Evolutionary conservation across 306 rosid genomes (phyloP).

Genomic region (Heteromeles arbutifolia): DNA sequence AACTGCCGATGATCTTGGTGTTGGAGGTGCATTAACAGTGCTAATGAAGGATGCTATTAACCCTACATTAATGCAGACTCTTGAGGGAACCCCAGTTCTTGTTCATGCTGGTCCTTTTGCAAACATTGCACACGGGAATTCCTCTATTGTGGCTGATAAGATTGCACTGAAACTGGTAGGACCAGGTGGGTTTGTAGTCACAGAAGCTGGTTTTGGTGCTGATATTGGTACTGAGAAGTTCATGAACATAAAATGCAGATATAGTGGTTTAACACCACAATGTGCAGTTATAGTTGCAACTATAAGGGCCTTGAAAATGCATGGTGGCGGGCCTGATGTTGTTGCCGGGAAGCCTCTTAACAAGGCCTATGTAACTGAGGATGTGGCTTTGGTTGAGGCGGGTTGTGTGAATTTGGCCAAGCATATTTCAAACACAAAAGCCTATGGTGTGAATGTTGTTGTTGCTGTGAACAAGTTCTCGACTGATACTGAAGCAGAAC

Average conservation of each 20-base stretch:
- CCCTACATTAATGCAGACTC: constrained; percentile 98
- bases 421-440: constrained; percentile 68
- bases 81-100: constrained; percentile 97
- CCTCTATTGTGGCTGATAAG: constrained; percentile 96
- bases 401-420: constrained; percentile 89
- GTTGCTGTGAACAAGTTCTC: constrained; percentile 89
- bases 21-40: constrained; percentile 95
- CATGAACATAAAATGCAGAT: constrained; percentile 91
- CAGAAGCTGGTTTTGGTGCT: constrained; percentile 98
- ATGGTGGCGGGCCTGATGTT: constrained; percentile 94
- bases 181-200: constrained; percentile 93
- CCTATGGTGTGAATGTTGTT: constrained; percentile 87
- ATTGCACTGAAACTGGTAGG: constrained; percentile 93
- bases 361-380: constrained; percentile 75
- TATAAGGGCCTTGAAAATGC: constrained; percentile 91
- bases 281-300: constrained; percentile 94
- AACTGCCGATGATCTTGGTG: constrained; percentile 93
- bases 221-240: constrained; percentile 96
- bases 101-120: constrained; percentile 99
- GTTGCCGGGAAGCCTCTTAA: constrained; percentile 94
- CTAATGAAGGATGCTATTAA: constrained; percentile 94
- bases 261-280: constrained; percentile 89
- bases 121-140: constrained; percentile 95
- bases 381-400: constrained; percentile 74
- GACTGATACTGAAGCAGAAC: constrained; percentile 84